phyloP scores from a whole-genome alignment of 176 grass and related monocot species.

The Phragmites australis region DNA sequence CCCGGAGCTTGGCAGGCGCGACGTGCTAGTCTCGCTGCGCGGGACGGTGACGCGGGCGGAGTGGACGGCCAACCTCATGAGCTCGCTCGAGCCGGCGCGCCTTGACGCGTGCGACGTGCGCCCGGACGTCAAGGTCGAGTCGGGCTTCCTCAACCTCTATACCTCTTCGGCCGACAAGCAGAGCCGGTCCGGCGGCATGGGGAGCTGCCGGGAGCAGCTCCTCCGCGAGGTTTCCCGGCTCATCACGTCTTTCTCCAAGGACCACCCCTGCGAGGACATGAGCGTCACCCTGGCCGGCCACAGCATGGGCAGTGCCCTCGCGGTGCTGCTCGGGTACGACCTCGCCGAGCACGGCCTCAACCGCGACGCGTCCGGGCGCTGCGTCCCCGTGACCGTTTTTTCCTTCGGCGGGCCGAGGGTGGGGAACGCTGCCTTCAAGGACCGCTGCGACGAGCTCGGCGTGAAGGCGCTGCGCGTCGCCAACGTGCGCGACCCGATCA shows the following conservation, averaged over 20 bases:
- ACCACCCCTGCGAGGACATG: constrained; percentile 39
- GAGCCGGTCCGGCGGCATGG: constrained; percentile 31
- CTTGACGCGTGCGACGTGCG: constrained; percentile 45
- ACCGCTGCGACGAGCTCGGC: constrained; percentile 53
- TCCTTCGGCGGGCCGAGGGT: constrained; percentile 66
- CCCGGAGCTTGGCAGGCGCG: constrained; percentile 59
- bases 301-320: constrained; percentile 65
- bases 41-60: constrained; percentile 72
- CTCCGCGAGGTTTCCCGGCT: constrained; percentile 49
- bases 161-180: constrained; percentile 62
- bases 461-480: constrained; percentile 57
- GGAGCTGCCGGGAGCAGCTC: constrained; percentile 71
- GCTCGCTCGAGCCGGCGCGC: constrained; percentile 60
- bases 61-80: constrained; percentile 85
- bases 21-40: constrained; percentile 68
- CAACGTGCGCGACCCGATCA: constrained; percentile 54
- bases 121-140: constrained; percentile 72
- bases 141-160: constrained; percentile 81
- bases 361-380: not conserved
- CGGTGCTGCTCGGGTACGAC: constrained; percentile 56
- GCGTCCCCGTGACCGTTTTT: constrained; percentile 55
- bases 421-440: constrained; percentile 61
- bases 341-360: constrained; percentile 50
- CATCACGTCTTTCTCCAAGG: not conserved
- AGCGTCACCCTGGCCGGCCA: constrained; percentile 63